Conservation (phyloP, 257 asterid species). For the Anisodus tanguticus region DNA sequence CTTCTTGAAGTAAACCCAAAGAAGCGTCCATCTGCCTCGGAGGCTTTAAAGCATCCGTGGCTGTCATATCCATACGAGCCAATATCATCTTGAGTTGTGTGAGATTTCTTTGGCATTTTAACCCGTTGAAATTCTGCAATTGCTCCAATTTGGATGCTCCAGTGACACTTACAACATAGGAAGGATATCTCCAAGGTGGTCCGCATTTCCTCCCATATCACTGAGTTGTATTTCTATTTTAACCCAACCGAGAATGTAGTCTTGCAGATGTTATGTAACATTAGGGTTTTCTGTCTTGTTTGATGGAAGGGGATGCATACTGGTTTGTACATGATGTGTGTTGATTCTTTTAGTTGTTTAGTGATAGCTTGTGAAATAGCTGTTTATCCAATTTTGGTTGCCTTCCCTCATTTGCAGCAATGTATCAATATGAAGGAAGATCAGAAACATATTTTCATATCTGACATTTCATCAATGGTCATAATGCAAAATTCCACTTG, state of each 20-base stretch:
- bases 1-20: conserved; percentile 84
- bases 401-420: conserved; percentile 35
- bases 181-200: conserved; percentile 31
- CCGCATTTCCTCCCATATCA: conserved; percentile 39
- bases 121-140: conserved; percentile 28
- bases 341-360: conserved; percentile 59
- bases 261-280: conserved; percentile 49
- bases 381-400: conserved; percentile 55
- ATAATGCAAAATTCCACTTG: conserved; percentile 24
- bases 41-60: conserved; percentile 97
- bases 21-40: conserved; percentile 87
- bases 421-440: conserved; percentile 31
- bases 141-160: conserved; percentile 22
- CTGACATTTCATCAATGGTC: conserved; percentile 26
- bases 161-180: conserved; percentile 23
- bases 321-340: conserved; percentile 81
- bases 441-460: conserved; percentile 13
- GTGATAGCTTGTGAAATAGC: conserved; percentile 60
- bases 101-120: conserved; percentile 1
- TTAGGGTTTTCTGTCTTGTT: conserved; percentile 47
- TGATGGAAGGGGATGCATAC: conserved; percentile 47
- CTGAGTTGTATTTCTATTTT: conserved; percentile 46
- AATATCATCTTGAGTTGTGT: conserved; percentile 68
- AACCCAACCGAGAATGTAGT: conserved; percentile 41
- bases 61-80: conserved; percentile 95